Conservation (phyloP, 805 yeast genomes). For the Danielozyma ontarioensis region DNA sequence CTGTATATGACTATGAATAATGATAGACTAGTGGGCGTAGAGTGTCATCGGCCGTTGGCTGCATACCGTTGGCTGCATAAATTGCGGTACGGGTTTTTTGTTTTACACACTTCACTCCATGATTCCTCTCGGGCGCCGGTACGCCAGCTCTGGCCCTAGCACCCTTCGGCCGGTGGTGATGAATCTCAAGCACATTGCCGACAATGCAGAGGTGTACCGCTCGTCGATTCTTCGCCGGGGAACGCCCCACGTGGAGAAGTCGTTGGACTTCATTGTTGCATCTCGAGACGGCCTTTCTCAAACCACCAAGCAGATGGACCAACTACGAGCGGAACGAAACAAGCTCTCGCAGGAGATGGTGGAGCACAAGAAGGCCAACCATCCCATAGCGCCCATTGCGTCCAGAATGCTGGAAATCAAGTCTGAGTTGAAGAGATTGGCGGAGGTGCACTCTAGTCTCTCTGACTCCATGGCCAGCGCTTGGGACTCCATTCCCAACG, state of each 20-base stretch:
- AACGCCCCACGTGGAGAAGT: slow-evolving; percentile 4
- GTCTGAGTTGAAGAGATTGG: slow-evolving; percentile 20
- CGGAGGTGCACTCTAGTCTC: slow-evolving; percentile 15
- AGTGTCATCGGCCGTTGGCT: no score
- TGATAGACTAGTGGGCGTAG: no score
- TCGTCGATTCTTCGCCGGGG: slow-evolving; percentile 27
- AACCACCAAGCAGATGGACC: slow-evolving; percentile 7
- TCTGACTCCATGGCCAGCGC: slow-evolving; percentile 32
- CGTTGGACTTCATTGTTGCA: slow-evolving; percentile 9
- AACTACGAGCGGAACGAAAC: slow-evolving; percentile 15
- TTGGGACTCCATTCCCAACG: slow-evolving; percentile 60
- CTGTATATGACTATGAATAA: no score
- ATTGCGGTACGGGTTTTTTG: no score
- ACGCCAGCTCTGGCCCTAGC: no score
- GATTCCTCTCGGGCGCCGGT: no score
- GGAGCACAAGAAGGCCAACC: slow-evolving; percentile 7
- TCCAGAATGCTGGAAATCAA: slow-evolving; percentile 20
- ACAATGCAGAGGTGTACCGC: slow-evolving; percentile 18
- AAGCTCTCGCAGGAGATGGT: slow-evolving; percentile 12
- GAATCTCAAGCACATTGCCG: slow-evolving; percentile 22
- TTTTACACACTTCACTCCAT: no score
- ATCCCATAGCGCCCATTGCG: not conserved
- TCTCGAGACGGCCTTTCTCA: slow-evolving; percentile 10
- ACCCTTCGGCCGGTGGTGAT: no score
- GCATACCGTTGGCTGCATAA: no score